Base-by-base conservation (phyloP, 345 rosid species). In the Passiflora organensis region DNA sequence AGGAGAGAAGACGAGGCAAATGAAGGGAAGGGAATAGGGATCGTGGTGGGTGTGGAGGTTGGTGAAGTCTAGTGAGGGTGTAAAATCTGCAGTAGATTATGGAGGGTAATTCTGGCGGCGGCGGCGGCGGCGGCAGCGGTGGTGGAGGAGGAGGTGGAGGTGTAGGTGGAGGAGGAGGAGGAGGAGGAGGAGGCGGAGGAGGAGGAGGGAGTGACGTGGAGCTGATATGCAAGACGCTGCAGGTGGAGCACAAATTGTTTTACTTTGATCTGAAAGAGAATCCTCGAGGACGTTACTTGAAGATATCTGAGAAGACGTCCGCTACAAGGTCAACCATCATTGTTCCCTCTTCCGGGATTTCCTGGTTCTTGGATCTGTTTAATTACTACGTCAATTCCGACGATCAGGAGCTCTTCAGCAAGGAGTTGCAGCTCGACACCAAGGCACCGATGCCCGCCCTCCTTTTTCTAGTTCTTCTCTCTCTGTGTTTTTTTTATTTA, bases 291-390 rank as follows among this genome's bases (percentile, higher is more conserved):
- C 75, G 99, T 20, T 93, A 93, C 74, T 75, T 93, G 23, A 93
- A 93, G 77, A 86, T 93, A 61, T 93, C 96, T 8, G 96, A 93
- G 86, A 93, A 93, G 71, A 93, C 99, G 15, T 86, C 96, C n/a
- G 91, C 99, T 42, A 93, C 96, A 22, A 75, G 99, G 80, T 89
- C 99, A 73, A 93, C 99, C 60, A 89, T 93, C 82, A 93, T 93
- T 44, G 95, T 93, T 37, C 99, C 99, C 51, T 93, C 74, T 67
- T 81, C 96, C 0, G 99, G 99, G 59, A 84, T 93, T 68, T 84
- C 99, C 23, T 93, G 99, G 99, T 93, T 93, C 80, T 77, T 93
- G 53, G 91, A 93, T 69, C 99, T 89, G 72, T 93, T 93, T 80
- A 89, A 89, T 74, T 89, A 93, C 80, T 93, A 89, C 55, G 95